Base-by-base conservation (phyloP, 306 rosid genomes). In the Corylus heterophylla region DNA sequence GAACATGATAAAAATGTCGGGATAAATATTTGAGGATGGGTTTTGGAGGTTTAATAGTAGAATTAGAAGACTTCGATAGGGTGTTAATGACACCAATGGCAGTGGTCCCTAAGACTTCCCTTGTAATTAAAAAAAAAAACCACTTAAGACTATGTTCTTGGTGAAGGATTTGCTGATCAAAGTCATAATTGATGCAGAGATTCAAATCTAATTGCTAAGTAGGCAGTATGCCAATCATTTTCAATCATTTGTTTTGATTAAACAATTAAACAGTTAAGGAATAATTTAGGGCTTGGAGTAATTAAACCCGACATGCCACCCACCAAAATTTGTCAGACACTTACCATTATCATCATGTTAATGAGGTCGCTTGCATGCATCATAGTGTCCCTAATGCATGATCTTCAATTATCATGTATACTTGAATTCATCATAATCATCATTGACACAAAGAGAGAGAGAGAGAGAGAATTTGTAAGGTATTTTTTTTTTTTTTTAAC, bases 161-260 rank as follows among this genome's bases (percentile, higher is more conserved):
- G 7, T 11, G 5, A 16, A 66, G 13, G 37, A 66, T 66, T 35
- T 66, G 12, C 25, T 56, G 63, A 18, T 58, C 71, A 18, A 42
- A 42, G 50, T 39, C 27, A 8, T 17, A 67, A 42, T 17, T 42
- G 50, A 67, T 18, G 71, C 12, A 12, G 14, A 44, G 31, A 42
- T n/a, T 5, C 4, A 42, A 67, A 86, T 86, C 83, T 77, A 79
- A 73, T 85, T 54, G 76, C 77, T 52, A 69, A 58, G 67, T 66
- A 49, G 12, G 52, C 14, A 12, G 13, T 66, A 69, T 58, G 73
- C 84, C 78, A 89, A 89, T 88, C 85, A 87, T 79, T 79, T 69
- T 56, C 87, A 88, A 88, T 83, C 87, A 92, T 92, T 88, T 70
- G 81, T 59, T 44, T 79, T 35, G 62, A 80, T 81, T 78, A 52